These are phyloP conservation scores for Tylopilus balloui DNA, from an alignment of 768 basidiomycete genomes.

Conservation along the genomic window DNA sequence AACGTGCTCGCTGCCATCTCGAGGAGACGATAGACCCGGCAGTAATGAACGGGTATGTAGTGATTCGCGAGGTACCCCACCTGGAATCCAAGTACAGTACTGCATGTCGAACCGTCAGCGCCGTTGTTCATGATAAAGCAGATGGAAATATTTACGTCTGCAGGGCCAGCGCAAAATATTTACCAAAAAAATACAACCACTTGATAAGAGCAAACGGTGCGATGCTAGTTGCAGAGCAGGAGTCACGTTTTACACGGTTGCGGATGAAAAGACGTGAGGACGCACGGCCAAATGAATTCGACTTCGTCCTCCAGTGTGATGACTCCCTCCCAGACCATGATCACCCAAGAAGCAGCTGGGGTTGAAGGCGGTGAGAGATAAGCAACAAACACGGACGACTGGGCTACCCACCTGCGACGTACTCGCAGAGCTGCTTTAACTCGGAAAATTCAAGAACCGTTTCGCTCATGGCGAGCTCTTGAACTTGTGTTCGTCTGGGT, in stretches of 20 bases:
- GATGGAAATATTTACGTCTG: conserved; percentile 15
- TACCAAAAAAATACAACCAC: conserved; percentile 27
- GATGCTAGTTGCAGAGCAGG: conserved; percentile 8
- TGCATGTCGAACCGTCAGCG: conserved; percentile 1
- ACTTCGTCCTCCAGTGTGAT: conserved; percentile 18
- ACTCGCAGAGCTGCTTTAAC: conserved; percentile 5
- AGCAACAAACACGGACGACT: not conserved
- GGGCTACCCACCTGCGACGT: conserved; percentile 3
- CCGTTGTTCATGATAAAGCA: not conserved
- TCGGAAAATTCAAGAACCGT: too few relatives aligned
- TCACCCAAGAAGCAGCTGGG: conserved; percentile 8
- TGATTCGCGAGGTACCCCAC: not conserved
- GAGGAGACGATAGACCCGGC: conserved; percentile 9
- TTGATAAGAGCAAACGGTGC: conserved; percentile 15
- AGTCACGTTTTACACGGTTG: not conserved
- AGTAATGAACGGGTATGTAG: conserved; percentile 1
- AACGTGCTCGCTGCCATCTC: conserved; percentile 11
- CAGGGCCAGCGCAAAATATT: conserved; percentile 13
- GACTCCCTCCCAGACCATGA: conserved; percentile 21
- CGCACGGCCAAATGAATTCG: conserved; percentile 23
- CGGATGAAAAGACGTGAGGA: not conserved
- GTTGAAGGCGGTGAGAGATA: not conserved
- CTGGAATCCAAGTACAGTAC: conserved; percentile 8
- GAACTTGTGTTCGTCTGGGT: not conserved
- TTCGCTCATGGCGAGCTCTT: conserved; percentile 4